These are phyloP conservation scores for Heracleum sosnowskyi DNA, from an alignment of 129 eudicot genomes.

Conservation along the genomic window DNA sequence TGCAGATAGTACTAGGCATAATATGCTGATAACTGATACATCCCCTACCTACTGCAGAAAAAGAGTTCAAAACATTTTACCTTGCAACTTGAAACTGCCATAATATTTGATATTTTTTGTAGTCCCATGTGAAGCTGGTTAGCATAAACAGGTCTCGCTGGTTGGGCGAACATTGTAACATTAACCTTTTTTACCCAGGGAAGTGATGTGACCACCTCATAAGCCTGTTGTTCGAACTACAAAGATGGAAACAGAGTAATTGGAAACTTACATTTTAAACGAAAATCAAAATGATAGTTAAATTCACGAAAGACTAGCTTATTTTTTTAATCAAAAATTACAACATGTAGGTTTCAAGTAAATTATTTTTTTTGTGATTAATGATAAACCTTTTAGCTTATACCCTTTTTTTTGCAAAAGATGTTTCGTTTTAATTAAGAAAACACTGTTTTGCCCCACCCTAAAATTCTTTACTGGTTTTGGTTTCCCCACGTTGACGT, in stretches of 20 bases:
- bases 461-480: too few species aligned
- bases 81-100: conserved; percentile 99
- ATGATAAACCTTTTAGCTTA: too few species aligned
- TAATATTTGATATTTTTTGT: conserved; percentile 79
- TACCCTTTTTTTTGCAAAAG: too few species aligned
- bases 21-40: too few species aligned
- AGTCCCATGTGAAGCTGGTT: conserved; percentile 70
- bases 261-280: background rate
- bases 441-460: too few species aligned
- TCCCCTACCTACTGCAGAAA: background rate
- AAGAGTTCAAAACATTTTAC: conserved; percentile 24
- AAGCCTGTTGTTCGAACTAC: conserved; percentile 89
- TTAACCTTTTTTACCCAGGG: conserved; percentile 83
- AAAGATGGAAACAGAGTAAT: conserved; percentile 9
- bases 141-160: conserved; percentile 74
- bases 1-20: background rate
- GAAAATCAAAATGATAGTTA: background rate
- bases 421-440: too few species aligned
- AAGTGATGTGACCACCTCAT: conserved; percentile 85
- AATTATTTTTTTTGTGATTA: too few species aligned
- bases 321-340: background rate
- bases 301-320: background rate
- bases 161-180: conserved; percentile 99
- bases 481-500: too few species aligned
- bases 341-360: too few species aligned